Base-by-base conservation (phyloP, 1,284 basidiomycete genomes). In the Puccinia polysora region DNA sequence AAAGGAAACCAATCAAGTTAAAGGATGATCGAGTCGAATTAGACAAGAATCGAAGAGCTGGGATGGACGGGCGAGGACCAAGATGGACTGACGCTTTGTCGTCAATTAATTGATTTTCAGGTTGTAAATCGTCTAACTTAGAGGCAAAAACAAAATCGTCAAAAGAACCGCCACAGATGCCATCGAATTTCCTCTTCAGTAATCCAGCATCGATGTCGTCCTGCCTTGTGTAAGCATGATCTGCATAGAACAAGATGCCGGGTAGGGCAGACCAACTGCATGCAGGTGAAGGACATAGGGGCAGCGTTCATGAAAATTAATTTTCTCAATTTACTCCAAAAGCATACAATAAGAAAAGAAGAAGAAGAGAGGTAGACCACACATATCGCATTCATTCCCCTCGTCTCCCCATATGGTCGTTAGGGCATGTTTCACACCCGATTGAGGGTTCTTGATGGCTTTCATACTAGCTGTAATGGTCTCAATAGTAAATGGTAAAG, bases 341-440 rank as follows among this genome's bases (percentile, higher is more conserved):
- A 76, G 76, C 7, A 77, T 77, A 6, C 14, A 25, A 28, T 0
- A 77, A 43, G 30, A 60, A 14, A 60, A 62, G 14, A 62, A 6
- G 38, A 55, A 55, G 25, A 25, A 25, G 7, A 53, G 20, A 28
- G 20, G 20, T 23, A 36, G 8, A 45, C 53, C 69, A 55, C 69
- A 77, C 36, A 78, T 58, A 58, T 78, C 77, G 32, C 67, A 76
- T 74, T 81, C 80, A 69, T 80, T 81, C 0, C 80, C 80, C 65
- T 81, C 80, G 74, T 81, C 80, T 18, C 80, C 80, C 80, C 80
- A 81, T 40, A 80, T 80, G 0, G 80, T 81, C 3, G 80, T 77
- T 70, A 81, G 78, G 45, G 78, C 79, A 65, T 78, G 55, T 30
- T 75, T 75, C 8, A 81, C 78, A 0, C 80, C 79, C 0, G 76